A percentile compares a stretch with the other conserved stretches of the same genome.
phyloP scores from a whole-genome alignment of 2,329 filamentous ascomycete genomes.

The Clonostachys rosea region DNA sequence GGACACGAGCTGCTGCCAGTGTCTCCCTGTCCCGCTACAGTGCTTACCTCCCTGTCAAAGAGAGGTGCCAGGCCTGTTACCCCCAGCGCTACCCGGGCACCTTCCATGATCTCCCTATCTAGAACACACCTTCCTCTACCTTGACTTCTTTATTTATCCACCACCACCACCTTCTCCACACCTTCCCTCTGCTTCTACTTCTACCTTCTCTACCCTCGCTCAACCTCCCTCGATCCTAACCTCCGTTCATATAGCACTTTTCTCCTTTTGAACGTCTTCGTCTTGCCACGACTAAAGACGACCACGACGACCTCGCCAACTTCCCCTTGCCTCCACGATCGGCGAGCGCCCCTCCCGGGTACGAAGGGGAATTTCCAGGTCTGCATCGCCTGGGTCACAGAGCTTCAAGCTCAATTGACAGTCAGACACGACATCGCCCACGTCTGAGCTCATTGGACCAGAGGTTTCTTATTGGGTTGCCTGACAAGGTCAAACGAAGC shows the following conservation, averaged over 20 bases:
- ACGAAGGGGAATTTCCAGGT: not conserved
- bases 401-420: slow-evolving; percentile 11
- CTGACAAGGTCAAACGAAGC: slow-evolving; percentile 67
- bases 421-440: slow-evolving; percentile 16
- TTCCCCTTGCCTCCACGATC: not conserved
- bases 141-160: not conserved
- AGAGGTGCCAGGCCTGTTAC: no score
- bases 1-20: no score
- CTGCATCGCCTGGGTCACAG: not conserved
- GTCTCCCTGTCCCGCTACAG: no score
- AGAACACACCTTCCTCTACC: not conserved
- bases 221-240: not conserved
- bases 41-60: no score
- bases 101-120: not conserved
- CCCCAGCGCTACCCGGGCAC: not conserved
- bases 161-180: not conserved
- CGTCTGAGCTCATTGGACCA: slow-evolving; percentile 49
- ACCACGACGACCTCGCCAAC: not conserved
- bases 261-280: not conserved
- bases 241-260: not conserved
- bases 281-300: not conserved
- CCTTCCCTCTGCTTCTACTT: not conserved
- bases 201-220: not conserved
- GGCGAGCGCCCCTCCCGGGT: not conserved
- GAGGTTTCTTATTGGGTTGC: slow-evolving; percentile 65